phyloP scores from a whole-genome alignment of 2,329 filamentous ascomycete species.

The Colletotrichum gloeosporioides region DNA sequence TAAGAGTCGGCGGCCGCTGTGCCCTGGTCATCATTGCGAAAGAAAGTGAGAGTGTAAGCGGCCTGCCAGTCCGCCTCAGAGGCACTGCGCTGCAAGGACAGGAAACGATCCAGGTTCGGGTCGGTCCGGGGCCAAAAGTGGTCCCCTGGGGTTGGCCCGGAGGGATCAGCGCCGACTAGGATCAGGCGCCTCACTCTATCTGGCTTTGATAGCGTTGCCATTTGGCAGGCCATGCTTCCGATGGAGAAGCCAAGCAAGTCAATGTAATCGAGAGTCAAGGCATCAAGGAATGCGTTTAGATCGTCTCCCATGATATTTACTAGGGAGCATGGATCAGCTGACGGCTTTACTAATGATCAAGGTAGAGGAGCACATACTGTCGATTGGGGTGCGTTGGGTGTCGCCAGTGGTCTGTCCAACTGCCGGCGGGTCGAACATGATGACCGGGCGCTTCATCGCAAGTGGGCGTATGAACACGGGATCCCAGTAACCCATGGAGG shows the following conservation, averaged over 20 bases:
- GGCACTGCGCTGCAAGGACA: neutral
- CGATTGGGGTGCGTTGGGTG: neutral
- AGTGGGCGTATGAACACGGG: neutral
- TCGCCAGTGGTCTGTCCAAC: neutral
- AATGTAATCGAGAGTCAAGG: neutral
- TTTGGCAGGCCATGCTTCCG: slow-evolving; percentile 5
- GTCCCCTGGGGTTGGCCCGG: neutral
- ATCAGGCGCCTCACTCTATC: neutral
- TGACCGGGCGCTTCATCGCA: neutral
- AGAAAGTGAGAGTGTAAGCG: neutral
- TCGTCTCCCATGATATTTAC: slow-evolving; percentile 4
- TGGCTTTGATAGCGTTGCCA: neutral
- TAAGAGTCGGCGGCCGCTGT: neutral
- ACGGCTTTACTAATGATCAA: accelerated
- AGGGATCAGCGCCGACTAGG: neutral
- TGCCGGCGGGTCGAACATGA: slow-evolving; percentile 11
- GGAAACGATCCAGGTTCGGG: slow-evolving; percentile 3
- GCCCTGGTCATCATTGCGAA: neutral
- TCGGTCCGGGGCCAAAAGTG: slow-evolving; percentile 8
- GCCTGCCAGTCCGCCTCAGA: neutral
- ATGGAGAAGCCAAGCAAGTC: slow-evolving; percentile 10
- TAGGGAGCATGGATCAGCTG: neutral
- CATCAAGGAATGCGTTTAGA: slow-evolving; percentile 6
- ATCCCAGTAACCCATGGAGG: slow-evolving; percentile 14
- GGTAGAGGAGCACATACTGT: neutral